Conservation (phyloP, 176 grass and related monocot species). For the Triticum aestivum region IWGSC_CS_RefSeq_v2.1 NC_057808.1:135082225-135082724, state of each 20-base stretch:
- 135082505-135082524: too few species aligned
- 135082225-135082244: conserved; percentile 14
- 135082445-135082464: background rate
- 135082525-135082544: too few species aligned
- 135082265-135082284: conserved; percentile 11
- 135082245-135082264: conserved; percentile 33
- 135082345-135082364: conserved; percentile 18
- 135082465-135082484: background rate
- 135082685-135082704: too few species aligned
- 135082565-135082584: too few species aligned
- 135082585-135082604: too few species aligned
- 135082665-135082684: too few species aligned
- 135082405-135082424: background rate
- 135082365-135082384: background rate
- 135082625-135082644: too few species aligned
- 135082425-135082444: conserved; percentile 13
- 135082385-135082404: background rate
- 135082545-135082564: too few species aligned
- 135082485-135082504: too few species aligned
- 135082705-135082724: background rate
- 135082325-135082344: conserved; percentile 31
- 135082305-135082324: background rate
- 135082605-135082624: too few species aligned
- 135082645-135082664: too few species aligned
- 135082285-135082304: conserved; percentile 21